Base-by-base conservation (phyloP, 192 early-diverging fungal species). In the Coemansia sp. region DNA sequence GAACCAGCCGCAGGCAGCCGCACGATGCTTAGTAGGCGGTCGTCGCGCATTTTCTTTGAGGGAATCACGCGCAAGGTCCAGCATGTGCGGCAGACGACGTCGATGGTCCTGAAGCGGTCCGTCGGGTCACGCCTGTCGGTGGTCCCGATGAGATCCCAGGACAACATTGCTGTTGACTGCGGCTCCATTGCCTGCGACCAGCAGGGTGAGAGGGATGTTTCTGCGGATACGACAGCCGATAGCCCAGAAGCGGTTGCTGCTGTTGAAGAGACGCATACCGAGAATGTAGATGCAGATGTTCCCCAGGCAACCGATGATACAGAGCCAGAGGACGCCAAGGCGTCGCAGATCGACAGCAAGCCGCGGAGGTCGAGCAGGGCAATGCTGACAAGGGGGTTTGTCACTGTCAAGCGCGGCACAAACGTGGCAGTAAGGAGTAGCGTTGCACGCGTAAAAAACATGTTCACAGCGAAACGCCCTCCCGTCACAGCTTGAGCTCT, bases 61-160 rank as follows among this genome's bases (percentile, higher is more conserved):
- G 79, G 71, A 15, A 51, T 82, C 51, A 67, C 74, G 46, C 79
- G 79, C 71, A 76, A 72, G 43, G 73, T 82, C 14, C 75, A 76
- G 64, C 68, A 71, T 41, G 79, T 82, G 5, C 64, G 79, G 26
- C 79, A 82, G 45, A 76, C 79, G 0, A 76, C 79, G 0, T 82
- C 79, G 21, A 82, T 82, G 79, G 79, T 76, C 23, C 68, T 82
- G 21, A 66, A 69, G 35, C 79, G 79, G 57, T 76, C 79, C 5
- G 74, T 73, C 12, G 71, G 68, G 21, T 75, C 73, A 41, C 73
- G 65, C 16, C 52, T 76, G 38, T 70, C 78, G 2, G 41, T 76
- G 7, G 41, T 58, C 12, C 64, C 48, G 8, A 60, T 41, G 12
- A 62, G 60, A 41, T 62, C 63, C 8, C 63, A 57, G 20, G 62